phyloP scores from a whole-genome alignment of 2,329 filamentous ascomycete species.

The Pseudocercospora pini-densiflorae region DNA sequence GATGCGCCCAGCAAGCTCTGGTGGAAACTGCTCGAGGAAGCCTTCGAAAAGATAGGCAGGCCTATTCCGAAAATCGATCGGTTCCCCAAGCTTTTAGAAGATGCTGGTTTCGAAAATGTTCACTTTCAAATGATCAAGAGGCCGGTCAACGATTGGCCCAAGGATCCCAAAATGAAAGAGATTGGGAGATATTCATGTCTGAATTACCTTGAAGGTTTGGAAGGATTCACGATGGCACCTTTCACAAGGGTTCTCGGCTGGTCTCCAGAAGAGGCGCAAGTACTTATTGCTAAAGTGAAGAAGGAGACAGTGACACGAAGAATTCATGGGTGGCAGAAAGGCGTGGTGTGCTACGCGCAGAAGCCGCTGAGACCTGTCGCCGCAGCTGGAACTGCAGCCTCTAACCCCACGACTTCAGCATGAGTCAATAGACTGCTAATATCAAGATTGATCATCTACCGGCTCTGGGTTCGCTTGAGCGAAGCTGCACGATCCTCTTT shows the following conservation, averaged over 20 bases:
- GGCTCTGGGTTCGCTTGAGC: background rate
- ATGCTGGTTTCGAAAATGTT: slow-evolving; percentile 36
- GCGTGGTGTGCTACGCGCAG: slow-evolving; percentile 16
- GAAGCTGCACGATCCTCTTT: background rate
- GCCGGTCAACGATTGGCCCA: slow-evolving; percentile 38
- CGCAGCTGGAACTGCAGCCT: background rate
- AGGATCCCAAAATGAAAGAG: slow-evolving; percentile 29
- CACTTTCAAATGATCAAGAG: slow-evolving; percentile 29
- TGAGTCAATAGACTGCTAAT: background rate
- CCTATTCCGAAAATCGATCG: slow-evolving; percentile 22
- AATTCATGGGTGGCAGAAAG: slow-evolving; percentile 30
- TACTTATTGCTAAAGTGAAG: slow-evolving; percentile 50
- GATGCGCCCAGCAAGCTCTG: slow-evolving; percentile 32
- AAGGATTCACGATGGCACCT: slow-evolving; percentile 49
- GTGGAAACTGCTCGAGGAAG: slow-evolving; percentile 32
- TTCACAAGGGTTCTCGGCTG: slow-evolving; percentile 50
- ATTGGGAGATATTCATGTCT: slow-evolving; percentile 28
- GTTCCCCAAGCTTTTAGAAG: slow-evolving; percentile 26
- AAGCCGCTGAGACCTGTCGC: background rate
- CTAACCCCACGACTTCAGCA: background rate
- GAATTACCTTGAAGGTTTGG: slow-evolving; percentile 44
- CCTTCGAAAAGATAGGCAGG: slow-evolving; percentile 30
- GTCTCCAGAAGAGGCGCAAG: slow-evolving; percentile 50
- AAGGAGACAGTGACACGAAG: slow-evolving; percentile 40
- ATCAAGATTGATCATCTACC: background rate